phyloP scores from a whole-genome alignment of 2,329 filamentous ascomycete genomes.

The Talaromyces funiculosus region DNA sequence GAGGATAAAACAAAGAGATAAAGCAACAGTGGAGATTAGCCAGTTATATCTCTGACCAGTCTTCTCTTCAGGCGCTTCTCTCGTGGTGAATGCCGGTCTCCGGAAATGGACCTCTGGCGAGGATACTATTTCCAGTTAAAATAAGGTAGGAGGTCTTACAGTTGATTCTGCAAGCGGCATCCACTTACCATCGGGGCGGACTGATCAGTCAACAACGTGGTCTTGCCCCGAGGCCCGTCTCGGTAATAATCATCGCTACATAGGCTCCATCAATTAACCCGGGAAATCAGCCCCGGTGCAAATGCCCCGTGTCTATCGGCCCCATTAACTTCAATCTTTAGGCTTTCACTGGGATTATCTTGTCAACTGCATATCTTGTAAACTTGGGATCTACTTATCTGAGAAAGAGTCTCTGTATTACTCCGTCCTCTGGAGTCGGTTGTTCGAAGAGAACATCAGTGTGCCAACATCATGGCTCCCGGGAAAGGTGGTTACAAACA shows the following conservation, averaged over 20 bases:
- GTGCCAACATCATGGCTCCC: not conserved
- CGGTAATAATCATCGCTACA: not conserved
- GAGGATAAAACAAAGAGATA: not conserved
- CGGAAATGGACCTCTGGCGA: not conserved
- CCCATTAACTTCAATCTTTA: not conserved
- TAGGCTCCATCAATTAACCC: not conserved
- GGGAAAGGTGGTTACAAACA: constrained; percentile 22
- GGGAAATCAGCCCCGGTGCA: not conserved
- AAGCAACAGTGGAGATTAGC: not conserved
- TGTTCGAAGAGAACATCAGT: not conserved
- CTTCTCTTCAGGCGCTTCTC: not conserved
- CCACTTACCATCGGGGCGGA: not conserved
- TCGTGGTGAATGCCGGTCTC: not conserved
- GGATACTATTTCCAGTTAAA: not conserved
- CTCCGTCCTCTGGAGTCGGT: not conserved
- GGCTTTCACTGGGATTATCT: not conserved
- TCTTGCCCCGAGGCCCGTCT: not conserved
- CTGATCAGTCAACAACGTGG: not conserved
- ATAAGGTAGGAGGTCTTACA: not conserved
- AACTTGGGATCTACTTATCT: not conserved
- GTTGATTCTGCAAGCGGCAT: not conserved
- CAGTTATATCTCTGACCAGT: not conserved
- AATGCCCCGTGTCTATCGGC: not conserved
- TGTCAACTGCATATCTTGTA: not conserved
- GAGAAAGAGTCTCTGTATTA: not conserved